Evolutionary conservation across 495 filamentous ascomycete genomes (phyloP).

Genomic region (Bacidia gigantensis): DNA sequence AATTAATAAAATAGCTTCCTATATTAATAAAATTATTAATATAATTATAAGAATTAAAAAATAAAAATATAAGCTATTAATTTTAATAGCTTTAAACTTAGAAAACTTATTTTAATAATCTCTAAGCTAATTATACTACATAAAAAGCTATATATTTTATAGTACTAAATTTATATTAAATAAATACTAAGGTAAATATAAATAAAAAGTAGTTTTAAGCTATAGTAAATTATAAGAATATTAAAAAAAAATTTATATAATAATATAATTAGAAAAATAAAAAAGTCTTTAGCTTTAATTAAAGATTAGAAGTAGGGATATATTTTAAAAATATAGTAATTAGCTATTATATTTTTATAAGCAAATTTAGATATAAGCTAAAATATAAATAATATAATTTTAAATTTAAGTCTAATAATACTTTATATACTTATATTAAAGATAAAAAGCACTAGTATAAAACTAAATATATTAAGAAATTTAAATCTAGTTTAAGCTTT

Average conservation of each 20-base stretch:
- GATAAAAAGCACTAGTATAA: background rate
- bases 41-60: background rate
- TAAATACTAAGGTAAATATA: background rate
- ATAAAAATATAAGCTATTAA: background rate
- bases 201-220: background rate
- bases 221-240: background rate
- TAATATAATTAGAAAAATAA: background rate
- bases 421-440: background rate
- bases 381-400: background rate
- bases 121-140: slow-evolving; percentile 2
- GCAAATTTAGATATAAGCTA: background rate
- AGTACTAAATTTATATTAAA: background rate
- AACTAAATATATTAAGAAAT: background rate
- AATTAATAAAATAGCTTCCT: too few species aligned
- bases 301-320: background rate
- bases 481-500: background rate
- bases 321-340: background rate
- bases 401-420: background rate
- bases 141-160: background rate
- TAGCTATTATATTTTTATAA: background rate
- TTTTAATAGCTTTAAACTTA: background rate
- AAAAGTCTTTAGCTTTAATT: background rate
- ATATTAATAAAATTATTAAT: background rate
- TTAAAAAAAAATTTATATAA: background rate
- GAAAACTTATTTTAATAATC: background rate